Evolutionary conservation across 257 asterid genomes (phyloP).

Genomic region (Ballota nigra): DNA sequence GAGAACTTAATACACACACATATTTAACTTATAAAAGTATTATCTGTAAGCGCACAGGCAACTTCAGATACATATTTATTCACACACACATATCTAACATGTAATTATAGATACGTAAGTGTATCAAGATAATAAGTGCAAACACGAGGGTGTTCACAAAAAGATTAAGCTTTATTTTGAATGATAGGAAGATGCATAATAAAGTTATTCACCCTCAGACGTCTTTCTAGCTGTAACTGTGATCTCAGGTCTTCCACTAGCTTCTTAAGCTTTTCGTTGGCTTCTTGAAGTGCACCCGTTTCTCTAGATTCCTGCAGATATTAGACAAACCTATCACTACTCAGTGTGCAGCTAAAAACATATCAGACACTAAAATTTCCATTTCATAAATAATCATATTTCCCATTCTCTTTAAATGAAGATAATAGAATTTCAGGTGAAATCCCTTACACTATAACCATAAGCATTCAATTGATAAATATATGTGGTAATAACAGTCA

Average conservation of each 20-base stretch:
- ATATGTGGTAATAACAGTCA: not conserved
- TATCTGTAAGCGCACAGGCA: not conserved
- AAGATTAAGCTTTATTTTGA: not conserved
- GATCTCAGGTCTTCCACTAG: conserved; percentile 71
- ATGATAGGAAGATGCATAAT: conserved; percentile 14
- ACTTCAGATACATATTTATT: not conserved
- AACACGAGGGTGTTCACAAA: too few species aligned
- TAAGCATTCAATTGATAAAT: conserved; percentile 16
- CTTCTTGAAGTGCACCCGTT: conserved; percentile 81
- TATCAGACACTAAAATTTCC: conserved; percentile 1
- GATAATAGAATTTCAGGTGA: not conserved
- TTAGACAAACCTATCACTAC: conserved; percentile 16
- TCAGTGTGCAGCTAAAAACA: conserved; percentile 13
- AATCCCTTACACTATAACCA: conserved; percentile 3
- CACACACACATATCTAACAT: not conserved
- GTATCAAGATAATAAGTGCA: too few species aligned
- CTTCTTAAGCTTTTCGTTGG: conserved; percentile 79
- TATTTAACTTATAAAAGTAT: not conserved
- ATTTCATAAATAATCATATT: not conserved
- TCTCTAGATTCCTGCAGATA: conserved; percentile 69
- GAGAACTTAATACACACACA: not conserved
- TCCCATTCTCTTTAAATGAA: conserved; percentile 4
- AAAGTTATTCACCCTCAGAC: conserved; percentile 58
- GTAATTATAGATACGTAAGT: not conserved
- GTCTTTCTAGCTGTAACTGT: conserved; percentile 73